Conservation (phyloP, 352 stramenopile genomes). For the Globisporangium okanoganense region DNA sequence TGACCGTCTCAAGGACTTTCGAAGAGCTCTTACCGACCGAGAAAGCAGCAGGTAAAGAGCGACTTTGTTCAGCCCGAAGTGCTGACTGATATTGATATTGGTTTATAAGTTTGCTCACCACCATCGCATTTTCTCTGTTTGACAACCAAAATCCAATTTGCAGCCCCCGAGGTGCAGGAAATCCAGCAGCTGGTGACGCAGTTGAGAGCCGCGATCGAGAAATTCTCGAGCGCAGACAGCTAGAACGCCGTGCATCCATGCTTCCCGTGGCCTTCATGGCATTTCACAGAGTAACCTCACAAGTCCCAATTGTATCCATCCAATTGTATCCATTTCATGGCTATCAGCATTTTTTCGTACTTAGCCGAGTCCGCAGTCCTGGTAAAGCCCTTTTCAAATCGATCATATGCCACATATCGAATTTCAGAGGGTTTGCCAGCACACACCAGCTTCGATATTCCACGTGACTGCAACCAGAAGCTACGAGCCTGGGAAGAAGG, state of each 20-base stretch:
- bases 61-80: neutral
- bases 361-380: too few relatives aligned
- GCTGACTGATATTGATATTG: conserved; percentile 2
- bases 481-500: neutral
- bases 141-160: neutral
- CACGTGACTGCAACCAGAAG: neutral
- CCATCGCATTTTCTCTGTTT: too few relatives aligned
- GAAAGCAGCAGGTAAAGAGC: conserved; percentile 6
- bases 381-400: neutral
- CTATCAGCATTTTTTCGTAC: too few relatives aligned
- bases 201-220: conserved; percentile 27
- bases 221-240: conserved; percentile 8
- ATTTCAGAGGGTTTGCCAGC: neutral
- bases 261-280: too few relatives aligned
- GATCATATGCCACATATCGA: neutral
- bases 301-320: neutral
- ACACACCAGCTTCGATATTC: neutral
- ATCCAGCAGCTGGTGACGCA: conserved; percentile 37
- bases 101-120: neutral
- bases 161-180: conserved; percentile 31
- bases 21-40: conserved; percentile 13
- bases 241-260: neutral
- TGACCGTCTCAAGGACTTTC: conserved; percentile 17
- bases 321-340: too few relatives aligned
- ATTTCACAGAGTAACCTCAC: neutral